These are phyloP conservation scores for Capsaspora owczarzaki DNA, from an alignment of 78 protist species.

Conservation along the genomic window DNA sequence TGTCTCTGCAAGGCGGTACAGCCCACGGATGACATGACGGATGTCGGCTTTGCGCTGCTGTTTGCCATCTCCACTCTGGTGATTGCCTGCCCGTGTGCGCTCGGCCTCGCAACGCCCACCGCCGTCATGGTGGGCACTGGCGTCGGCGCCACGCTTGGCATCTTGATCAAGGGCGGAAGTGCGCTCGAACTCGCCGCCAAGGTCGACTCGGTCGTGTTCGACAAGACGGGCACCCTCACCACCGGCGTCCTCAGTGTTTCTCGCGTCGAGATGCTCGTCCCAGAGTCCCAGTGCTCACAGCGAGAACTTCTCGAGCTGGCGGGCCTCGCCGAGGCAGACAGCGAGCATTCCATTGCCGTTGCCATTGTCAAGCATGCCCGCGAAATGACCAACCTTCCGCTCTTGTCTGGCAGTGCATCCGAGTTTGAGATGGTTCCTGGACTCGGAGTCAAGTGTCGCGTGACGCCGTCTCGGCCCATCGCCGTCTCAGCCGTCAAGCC, in stretches of 20 bases:
- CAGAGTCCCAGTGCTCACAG: not conserved
- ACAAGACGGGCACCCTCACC: constrained; percentile 87
- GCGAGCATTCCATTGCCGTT: constrained; percentile 30
- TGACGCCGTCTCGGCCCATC: not conserved
- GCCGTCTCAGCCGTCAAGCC: too few relatives aligned
- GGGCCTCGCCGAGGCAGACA: not conserved
- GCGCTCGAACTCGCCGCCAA: constrained; percentile 51
- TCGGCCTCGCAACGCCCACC: constrained; percentile 84
- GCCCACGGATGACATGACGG: not conserved
- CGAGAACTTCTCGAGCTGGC: not conserved
- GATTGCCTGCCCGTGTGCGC: constrained; percentile 83
- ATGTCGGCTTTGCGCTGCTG: constrained; percentile 22
- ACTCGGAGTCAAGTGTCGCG: not conserved
- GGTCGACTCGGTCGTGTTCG: constrained; percentile 42
- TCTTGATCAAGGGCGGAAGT: constrained; percentile 71
- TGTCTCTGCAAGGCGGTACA: not conserved
- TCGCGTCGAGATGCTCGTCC: not conserved
- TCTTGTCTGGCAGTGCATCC: not conserved
- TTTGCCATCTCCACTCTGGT: constrained; percentile 56
- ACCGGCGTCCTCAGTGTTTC: constrained; percentile 28
- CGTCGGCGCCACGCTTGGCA: constrained; percentile 61
- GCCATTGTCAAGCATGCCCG: constrained; percentile 7
- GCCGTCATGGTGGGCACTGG: constrained; percentile 77
- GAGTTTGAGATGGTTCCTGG: constrained; percentile 10
- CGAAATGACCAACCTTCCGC: not conserved